Conservation (phyloP, 495 filamentous ascomycete genomes). For the Penicillium pancosmium region DNA sequence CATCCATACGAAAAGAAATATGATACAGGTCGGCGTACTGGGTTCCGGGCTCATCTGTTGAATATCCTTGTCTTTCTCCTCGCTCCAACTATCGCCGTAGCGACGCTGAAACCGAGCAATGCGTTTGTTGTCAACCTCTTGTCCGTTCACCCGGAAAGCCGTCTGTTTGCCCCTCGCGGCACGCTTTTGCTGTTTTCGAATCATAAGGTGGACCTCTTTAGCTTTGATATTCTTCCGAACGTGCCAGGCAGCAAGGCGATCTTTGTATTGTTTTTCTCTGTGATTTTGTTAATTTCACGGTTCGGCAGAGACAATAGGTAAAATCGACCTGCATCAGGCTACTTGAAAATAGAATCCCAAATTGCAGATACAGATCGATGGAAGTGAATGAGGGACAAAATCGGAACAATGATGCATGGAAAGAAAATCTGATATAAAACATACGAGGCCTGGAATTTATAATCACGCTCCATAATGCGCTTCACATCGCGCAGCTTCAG, state of each 20-base stretch:
- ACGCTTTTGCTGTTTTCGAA: conserved; percentile 47
- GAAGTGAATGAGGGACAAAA: too few relatives aligned
- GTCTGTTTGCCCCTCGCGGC: conserved; percentile 47
- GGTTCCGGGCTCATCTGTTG: conserved; percentile 38
- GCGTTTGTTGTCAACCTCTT: conserved; percentile 42
- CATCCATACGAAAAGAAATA: neutral
- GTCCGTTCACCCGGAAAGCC: conserved; percentile 43
- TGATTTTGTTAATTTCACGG: conserved; percentile 6
- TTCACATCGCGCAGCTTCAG: conserved; percentile 48
- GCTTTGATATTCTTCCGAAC: conserved; percentile 50
- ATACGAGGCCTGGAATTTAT: conserved; percentile 48
- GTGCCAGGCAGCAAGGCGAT: conserved; percentile 47
- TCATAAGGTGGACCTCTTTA: conserved; percentile 47
- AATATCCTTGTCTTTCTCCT: conserved; percentile 25
- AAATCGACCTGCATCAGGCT: too few relatives aligned
- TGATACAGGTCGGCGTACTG: conserved; percentile 23
- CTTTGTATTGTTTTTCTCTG: conserved; percentile 53
- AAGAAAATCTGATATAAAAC: conserved; percentile 9
- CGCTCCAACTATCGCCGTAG: conserved; percentile 31
- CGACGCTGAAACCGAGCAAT: conserved; percentile 44
- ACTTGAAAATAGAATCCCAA: too few relatives aligned
- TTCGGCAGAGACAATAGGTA: neutral
- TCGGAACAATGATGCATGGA: neutral
- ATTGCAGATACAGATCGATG: too few relatives aligned
- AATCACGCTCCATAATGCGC: conserved; percentile 45